Evolutionary conservation across 345 rosid genomes (phyloP).

Genomic region (Erodium maritimum): DNA sequence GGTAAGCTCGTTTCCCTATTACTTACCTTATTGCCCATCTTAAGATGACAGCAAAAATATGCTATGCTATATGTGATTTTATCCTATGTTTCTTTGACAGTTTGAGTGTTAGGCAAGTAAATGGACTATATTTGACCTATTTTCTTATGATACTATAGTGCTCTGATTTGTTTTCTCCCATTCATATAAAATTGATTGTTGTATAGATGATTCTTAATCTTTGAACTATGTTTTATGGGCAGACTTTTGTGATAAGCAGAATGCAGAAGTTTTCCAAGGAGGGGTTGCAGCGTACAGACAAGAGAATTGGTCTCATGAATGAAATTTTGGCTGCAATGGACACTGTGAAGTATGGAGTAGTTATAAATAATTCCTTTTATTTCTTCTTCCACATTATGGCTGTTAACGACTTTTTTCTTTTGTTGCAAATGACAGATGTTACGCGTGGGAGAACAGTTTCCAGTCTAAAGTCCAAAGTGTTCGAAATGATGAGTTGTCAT

Average conservation of each 20-base stretch:
- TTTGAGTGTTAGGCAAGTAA: too few relatives aligned
- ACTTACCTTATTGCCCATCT: neutral
- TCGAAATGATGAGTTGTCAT: slow-evolving; percentile 79
- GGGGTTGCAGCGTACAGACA: slow-evolving; percentile 95
- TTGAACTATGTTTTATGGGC: slow-evolving; percentile 12
- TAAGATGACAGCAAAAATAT: neutral
- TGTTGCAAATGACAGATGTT: slow-evolving; percentile 42
- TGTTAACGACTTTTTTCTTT: slow-evolving; percentile 1
- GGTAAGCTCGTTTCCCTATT: slow-evolving; percentile 23
- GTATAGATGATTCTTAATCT: slow-evolving; percentile 1
- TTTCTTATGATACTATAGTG: neutral
- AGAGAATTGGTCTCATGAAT: slow-evolving; percentile 95
- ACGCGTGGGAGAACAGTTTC: slow-evolving; percentile 98
- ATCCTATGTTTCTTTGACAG: neutral
- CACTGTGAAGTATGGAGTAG: slow-evolving; percentile 70
- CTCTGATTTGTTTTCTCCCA: neutral
- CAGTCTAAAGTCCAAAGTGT: slow-evolving; percentile 69
- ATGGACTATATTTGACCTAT: too few relatives aligned
- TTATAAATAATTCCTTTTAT: slow-evolving; percentile 1
- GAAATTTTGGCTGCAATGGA: slow-evolving; percentile 99
- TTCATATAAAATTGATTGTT: neutral
- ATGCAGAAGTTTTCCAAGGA: slow-evolving; percentile 85
- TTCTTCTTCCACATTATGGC: neutral
- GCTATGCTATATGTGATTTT: neutral
- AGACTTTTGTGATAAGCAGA: slow-evolving; percentile 87